phyloP scores from a whole-genome alignment of 2,329 filamentous ascomycete genomes.

The Trichophaea hybrida region DNA sequence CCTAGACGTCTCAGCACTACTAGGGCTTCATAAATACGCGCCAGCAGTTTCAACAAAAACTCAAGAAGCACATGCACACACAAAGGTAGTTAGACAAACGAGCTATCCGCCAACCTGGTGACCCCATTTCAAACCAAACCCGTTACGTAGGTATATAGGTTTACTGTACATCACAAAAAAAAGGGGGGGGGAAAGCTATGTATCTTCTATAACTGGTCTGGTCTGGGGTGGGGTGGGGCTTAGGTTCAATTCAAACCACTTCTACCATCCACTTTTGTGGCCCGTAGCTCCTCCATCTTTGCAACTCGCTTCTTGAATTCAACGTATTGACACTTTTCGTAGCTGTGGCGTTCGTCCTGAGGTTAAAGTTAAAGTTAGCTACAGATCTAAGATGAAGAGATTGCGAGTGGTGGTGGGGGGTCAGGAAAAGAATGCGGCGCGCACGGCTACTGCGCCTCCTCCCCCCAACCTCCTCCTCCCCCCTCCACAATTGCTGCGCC shows the following conservation, averaged over 20 bases:
- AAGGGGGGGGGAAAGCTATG: too few species aligned
- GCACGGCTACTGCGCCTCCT: background rate
- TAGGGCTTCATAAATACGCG: too few species aligned
- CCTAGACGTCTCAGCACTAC: too few species aligned
- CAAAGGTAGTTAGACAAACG: too few species aligned
- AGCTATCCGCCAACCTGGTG: too few species aligned
- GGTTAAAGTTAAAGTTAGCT: background rate
- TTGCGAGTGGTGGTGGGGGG: background rate
- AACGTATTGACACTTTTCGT: slow-evolving; percentile 98
- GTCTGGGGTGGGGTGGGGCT: too few species aligned
- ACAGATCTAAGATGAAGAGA: background rate
- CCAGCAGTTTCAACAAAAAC: too few species aligned
- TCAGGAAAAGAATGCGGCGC: background rate
- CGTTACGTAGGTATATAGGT: too few species aligned
- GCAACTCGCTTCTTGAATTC: slow-evolving; percentile 97
- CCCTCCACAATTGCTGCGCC: background rate
- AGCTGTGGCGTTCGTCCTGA: slow-evolving; percentile 88
- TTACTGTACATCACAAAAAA: too few species aligned
- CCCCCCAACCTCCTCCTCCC: background rate
- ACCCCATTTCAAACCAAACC: too few species aligned
- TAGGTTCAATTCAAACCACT: slow-evolving; percentile 34
- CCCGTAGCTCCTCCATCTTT: slow-evolving; percentile 95
- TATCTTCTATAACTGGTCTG: too few species aligned
- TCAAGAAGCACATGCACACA: too few species aligned
- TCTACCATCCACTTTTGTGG: slow-evolving; percentile 65